Evolutionary conservation across 2,329 filamentous ascomycete species (phyloP).

Genomic region (Colletotrichum musae): DNA sequence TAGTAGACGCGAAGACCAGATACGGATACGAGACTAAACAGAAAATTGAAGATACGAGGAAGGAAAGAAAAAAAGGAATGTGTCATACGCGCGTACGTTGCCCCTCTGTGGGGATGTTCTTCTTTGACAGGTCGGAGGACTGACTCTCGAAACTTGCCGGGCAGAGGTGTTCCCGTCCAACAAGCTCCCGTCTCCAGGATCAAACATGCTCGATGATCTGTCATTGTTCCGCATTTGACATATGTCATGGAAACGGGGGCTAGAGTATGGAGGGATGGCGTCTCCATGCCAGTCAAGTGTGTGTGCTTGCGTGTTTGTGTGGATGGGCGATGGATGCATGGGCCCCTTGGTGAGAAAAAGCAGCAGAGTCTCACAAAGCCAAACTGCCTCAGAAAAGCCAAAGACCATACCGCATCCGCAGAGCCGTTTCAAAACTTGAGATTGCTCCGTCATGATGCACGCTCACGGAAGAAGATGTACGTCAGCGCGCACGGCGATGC

Average conservation of each 20-base stretch:
- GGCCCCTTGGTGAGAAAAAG: slow-evolving; percentile 7
- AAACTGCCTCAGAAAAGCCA: slow-evolving; percentile 24
- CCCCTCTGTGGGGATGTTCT: not conserved
- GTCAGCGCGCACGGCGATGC: slow-evolving; percentile 1
- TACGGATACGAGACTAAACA: slow-evolving; percentile 20
- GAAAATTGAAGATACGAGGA: not conserved
- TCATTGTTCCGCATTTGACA: slow-evolving; percentile 9
- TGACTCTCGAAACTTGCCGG: slow-evolving; percentile 36
- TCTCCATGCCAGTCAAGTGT: not conserved
- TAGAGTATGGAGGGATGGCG: not conserved
- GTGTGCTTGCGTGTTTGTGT: not conserved
- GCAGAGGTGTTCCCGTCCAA: not conserved
- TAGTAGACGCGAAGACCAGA: slow-evolving; percentile 1
- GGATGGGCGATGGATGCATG: slow-evolving; percentile 19
- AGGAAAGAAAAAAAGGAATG: slow-evolving; percentile 10
- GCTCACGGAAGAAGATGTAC: not conserved
- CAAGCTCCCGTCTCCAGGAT: not conserved
- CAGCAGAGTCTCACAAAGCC: slow-evolving; percentile 10
- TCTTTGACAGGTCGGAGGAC: slow-evolving; percentile 16
- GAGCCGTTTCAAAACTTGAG: slow-evolving; percentile 26
- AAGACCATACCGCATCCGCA: not conserved
- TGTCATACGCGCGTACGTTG: not conserved
- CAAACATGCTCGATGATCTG: slow-evolving; percentile 23
- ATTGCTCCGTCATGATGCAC: slow-evolving; percentile 7
- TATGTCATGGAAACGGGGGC: slow-evolving; percentile 12